phyloP scores from a whole-genome alignment of 805 yeast genomes.

The Lipomyces yamanashiensis region DNA sequence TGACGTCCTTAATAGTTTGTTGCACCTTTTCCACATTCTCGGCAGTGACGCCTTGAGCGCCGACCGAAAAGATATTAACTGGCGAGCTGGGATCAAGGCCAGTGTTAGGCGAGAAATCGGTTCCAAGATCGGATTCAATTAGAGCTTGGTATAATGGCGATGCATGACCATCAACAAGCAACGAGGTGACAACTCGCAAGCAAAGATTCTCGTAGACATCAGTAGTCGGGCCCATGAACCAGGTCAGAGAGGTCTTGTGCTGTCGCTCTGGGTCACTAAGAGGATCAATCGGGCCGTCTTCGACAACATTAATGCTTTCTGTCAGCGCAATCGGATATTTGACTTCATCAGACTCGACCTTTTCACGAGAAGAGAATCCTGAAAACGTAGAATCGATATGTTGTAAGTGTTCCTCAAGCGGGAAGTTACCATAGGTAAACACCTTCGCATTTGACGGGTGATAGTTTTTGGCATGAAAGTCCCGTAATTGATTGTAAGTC shows the following conservation, averaged over 20 bases:
- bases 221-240: conserved; percentile 79
- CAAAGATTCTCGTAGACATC: conserved; percentile 73
- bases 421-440: conserved; percentile 83
- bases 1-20: conserved; percentile 52
- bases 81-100: conserved; percentile 86
- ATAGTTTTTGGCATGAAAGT: conserved; percentile 75
- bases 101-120: conserved; percentile 83
- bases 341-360: conserved; percentile 15
- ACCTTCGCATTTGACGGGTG: conserved; percentile 90
- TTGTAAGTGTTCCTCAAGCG: conserved; percentile 63
- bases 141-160: conserved; percentile 86
- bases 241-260: conserved; percentile 79
- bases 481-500: conserved; percentile 71
- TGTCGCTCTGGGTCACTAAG: conserved; percentile 69
- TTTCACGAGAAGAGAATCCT: conserved; percentile 57
- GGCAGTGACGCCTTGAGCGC: conserved; percentile 72
- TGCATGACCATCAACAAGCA: conserved; percentile 88
- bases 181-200: conserved; percentile 68
- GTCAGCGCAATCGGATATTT: conserved; percentile 54
- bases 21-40: conserved; percentile 56
- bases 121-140: conserved; percentile 82
- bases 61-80: conserved; percentile 77
- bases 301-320: conserved; percentile 47
- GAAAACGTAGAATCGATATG: conserved; percentile 58
- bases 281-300: conserved; percentile 83